phyloP scores from a whole-genome alignment of 768 basidiomycete species.

The Suillus variegatus region DNA sequence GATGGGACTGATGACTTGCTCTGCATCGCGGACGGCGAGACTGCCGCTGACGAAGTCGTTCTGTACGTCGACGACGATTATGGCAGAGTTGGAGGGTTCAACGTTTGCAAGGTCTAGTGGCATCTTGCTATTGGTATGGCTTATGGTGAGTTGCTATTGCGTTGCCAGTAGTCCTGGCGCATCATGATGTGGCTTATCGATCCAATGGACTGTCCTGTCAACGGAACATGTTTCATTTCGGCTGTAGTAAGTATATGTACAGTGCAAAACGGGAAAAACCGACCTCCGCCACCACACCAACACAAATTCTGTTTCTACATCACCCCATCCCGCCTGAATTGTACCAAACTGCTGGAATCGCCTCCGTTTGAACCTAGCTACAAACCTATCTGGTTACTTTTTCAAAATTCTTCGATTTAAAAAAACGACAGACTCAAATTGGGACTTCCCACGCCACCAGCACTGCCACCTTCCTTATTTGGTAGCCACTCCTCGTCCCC shows the following conservation, averaged over 20 bases:
- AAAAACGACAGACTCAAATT: too few species aligned
- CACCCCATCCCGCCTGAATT: too few species aligned
- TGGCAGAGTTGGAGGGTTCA: constrained; percentile 36
- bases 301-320: too few species aligned
- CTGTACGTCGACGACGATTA: constrained; percentile 80
- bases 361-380: neutral
- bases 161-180: neutral
- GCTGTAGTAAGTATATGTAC: neutral
- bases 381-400: neutral
- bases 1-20: constrained; percentile 56
- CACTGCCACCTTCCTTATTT: neutral
- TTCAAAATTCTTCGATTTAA: too few species aligned
- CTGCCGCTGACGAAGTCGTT: constrained; percentile 80
- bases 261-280: too few species aligned
- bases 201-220: neutral
- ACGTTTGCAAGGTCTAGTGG: neutral
- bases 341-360: neutral
- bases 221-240: neutral
- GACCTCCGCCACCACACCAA: too few species aligned
- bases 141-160: neutral
- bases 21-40: constrained; percentile 67
- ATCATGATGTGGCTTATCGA: neutral
- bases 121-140: neutral
- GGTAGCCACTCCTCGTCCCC: neutral
- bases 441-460: neutral